These are phyloP conservation scores for Trebouxia sp. DNA, from an alignment of 139 green algal species.

Conservation along the genomic window DNA sequence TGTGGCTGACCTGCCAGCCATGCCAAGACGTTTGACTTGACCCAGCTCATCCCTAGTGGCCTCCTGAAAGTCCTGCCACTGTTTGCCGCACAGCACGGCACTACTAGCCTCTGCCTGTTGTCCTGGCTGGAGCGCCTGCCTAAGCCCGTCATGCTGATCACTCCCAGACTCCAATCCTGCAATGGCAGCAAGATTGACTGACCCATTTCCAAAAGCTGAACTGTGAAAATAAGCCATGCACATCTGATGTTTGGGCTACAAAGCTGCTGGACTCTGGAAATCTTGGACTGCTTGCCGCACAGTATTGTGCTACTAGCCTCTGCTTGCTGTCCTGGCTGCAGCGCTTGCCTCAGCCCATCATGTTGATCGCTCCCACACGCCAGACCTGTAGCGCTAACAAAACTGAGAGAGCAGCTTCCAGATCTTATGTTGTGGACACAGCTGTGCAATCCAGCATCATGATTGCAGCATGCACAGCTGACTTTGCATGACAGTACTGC, in stretches of 20 bases:
- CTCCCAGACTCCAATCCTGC: too few relatives aligned
- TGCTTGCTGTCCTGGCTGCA: conserved; percentile 1
- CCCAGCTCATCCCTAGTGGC: conserved; percentile 56
- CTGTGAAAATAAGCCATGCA: too few relatives aligned
- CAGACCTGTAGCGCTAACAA: conserved; percentile 10
- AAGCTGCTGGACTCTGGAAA: too few relatives aligned
- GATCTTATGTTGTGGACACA: too few relatives aligned
- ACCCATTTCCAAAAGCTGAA: too few relatives aligned
- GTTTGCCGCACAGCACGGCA: conserved; percentile 42
- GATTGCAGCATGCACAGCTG: too few relatives aligned
- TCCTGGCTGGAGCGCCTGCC: conserved; percentile 4
- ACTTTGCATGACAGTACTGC: too few relatives aligned
- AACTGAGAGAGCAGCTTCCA: too few relatives aligned
- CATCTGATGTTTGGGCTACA: too few relatives aligned
- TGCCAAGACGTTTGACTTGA: conserved; percentile 48
- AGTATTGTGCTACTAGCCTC: conserved; percentile 27
- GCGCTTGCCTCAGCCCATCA: background rate
- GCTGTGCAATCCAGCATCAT: too few relatives aligned
- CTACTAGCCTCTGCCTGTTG: background rate
- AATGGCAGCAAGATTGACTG: too few relatives aligned
- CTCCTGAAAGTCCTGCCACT: conserved; percentile 60
- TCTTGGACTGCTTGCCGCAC: conserved; percentile 50
- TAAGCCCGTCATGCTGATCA: conserved; percentile 1
- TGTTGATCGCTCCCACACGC: background rate
- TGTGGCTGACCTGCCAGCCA: conserved; percentile 35